phyloP scores from a whole-genome alignment of 176 grass and related monocot species.

The Cymbopogon citratus region DNA sequence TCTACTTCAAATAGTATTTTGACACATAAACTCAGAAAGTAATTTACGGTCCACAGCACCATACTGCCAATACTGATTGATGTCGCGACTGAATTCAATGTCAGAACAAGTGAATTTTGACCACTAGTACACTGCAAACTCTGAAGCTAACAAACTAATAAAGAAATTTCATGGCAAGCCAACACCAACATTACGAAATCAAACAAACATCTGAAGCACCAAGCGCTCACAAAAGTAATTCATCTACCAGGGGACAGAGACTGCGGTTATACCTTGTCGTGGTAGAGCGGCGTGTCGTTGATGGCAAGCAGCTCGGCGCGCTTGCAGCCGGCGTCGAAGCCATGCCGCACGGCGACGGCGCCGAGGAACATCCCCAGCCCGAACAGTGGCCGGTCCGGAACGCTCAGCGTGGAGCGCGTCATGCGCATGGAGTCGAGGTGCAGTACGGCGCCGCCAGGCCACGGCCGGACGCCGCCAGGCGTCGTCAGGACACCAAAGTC shows the following conservation, averaged over 20 bases:
- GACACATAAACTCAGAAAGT: neutral
- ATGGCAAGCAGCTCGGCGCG: constrained; percentile 86
- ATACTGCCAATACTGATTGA: neutral
- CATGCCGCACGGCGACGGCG: constrained; percentile 70
- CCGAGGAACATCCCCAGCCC: constrained; percentile 82
- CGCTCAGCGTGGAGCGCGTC: constrained; percentile 45
- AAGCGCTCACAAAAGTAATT: neutral
- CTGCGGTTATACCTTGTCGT: constrained; percentile 48
- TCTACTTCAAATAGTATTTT: neutral
- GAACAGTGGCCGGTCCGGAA: constrained; percentile 61
- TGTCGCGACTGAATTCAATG: neutral
- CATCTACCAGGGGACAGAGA: neutral
- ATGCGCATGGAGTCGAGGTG: constrained; percentile 83
- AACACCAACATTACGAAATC: neutral
- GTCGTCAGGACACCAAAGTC: too few species aligned
- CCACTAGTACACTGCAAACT: neutral
- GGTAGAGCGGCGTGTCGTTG: constrained; percentile 76
- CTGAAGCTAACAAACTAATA: neutral
- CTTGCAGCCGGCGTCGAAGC: constrained; percentile 72
- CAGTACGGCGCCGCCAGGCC: constrained; percentile 55
- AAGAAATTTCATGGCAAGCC: neutral
- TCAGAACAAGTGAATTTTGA: neutral
- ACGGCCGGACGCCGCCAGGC: constrained; percentile 61
- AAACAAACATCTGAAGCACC: neutral
- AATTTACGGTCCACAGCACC: neutral